These are phyloP conservation scores for Boletus pseudo-olivaceus DNA, from an alignment of 768 basidiomycete species.

Conservation along the genomic window DNA sequence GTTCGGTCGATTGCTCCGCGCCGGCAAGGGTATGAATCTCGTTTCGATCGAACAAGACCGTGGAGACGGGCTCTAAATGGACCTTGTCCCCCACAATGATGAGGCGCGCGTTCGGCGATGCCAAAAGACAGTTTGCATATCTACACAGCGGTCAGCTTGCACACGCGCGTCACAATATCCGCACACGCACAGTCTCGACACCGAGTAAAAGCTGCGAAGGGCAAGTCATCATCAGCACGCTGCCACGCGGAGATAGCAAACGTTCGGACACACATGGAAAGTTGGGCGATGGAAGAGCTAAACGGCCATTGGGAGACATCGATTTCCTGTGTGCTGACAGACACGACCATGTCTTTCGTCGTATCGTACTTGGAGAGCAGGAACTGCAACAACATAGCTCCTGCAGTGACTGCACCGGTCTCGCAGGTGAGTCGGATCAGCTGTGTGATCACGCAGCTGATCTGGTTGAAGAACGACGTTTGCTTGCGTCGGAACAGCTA, in stretches of 20 bases:
- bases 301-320: not conserved
- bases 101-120: not conserved
- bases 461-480: not conserved
- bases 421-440: not conserved
- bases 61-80: not conserved
- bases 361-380: not conserved
- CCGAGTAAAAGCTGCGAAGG: not conserved
- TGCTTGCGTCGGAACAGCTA: not conserved
- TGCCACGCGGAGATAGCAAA: not conserved
- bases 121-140: not conserved
- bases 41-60: not conserved
- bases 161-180: not conserved
- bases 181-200: not conserved
- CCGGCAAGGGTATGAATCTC: not conserved
- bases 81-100: too few relatives aligned
- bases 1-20: not conserved
- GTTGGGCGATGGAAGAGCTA: not conserved
- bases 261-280: not conserved
- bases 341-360: not conserved
- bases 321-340: not conserved
- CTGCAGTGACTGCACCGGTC: not conserved
- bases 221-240: not conserved
- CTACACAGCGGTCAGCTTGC: not conserved
- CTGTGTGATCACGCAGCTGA: not conserved
- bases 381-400: not conserved